These are phyloP conservation scores for Bonia amplexicaulis DNA, from an alignment of 176 grass and related monocot species.

Conservation along the genomic window DNA sequence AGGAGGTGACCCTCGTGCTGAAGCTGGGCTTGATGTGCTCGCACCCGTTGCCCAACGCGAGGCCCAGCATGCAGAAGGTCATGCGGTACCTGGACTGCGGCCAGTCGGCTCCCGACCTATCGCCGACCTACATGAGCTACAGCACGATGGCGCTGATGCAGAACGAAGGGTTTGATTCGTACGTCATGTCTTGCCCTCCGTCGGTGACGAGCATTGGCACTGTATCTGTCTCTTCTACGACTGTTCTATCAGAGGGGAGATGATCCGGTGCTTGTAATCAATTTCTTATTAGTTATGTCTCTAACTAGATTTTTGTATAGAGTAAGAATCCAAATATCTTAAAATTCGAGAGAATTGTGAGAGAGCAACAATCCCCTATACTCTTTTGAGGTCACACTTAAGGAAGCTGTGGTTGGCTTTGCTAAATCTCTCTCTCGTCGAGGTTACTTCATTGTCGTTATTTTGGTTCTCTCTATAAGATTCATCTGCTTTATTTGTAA, in stretches of 20 bases:
- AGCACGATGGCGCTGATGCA: not conserved
- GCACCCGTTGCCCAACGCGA: not conserved
- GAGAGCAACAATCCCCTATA: too few relatives aligned
- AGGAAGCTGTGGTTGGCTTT: too few relatives aligned
- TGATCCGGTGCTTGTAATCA: not conserved
- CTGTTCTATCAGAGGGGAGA: slow-evolving; percentile 7
- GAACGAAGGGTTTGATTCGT: slow-evolving; percentile 23
- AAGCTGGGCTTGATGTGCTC: slow-evolving; percentile 15
- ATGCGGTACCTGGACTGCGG: slow-evolving; percentile 26
- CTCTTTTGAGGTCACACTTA: too few relatives aligned
- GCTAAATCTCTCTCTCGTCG: too few relatives aligned
- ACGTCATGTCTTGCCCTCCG: not conserved
- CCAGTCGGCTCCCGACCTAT: not conserved
- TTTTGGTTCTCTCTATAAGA: too few relatives aligned
- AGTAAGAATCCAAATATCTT: too few relatives aligned
- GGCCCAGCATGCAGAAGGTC: slow-evolving; percentile 30
- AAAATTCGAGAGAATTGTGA: too few relatives aligned
- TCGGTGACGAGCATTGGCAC: not conserved
- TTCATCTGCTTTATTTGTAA: too few relatives aligned
- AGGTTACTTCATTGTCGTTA: too few relatives aligned
- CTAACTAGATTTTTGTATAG: too few relatives aligned
- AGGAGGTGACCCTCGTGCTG: slow-evolving; percentile 9
- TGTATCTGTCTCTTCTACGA: not conserved
- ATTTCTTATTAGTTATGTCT: too few relatives aligned
- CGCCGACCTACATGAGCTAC: slow-evolving; percentile 19